Evolutionary conservation across 169 alveolate species (phyloP), one percentile per base, ranked within the genome.

Genomic region (Miamiensis avidus): DNA sequence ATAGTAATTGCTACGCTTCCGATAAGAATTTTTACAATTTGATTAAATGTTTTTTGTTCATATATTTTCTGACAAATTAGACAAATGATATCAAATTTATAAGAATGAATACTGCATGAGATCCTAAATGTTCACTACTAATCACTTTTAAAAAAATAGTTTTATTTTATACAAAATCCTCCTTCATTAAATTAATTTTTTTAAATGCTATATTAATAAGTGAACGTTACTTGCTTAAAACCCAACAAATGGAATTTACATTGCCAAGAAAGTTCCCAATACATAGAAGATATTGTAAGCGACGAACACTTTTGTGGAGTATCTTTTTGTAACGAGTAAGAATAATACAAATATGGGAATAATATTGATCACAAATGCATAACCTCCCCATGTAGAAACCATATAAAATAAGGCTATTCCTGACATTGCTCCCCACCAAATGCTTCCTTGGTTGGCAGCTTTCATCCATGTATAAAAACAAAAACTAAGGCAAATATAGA

Each of bases 341-440:
- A 98, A 98, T 34, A 98, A 82, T 84, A 98, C 98, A 88, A 95
- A 98, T 78, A 97, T 93, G 34, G 99, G 99, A 81, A 98, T 95
- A 1, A 98, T 95, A 93, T 99, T 99, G 73, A 97, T 96, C 33
- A 99, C 96, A 91, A 98, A 98, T 32, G 99, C 99, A 93, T 99
- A 99, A 28, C 99, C 99, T 31, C 99, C 99, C 99, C 99, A 99
- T 20, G 99, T 97, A 64, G 99, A 96, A 29, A 98, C 99, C 99
- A 98, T 97, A 86, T 94, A 95, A 92, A 96, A 97, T 84, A 96
- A 96, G 82, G 96, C 92, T 29, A 95, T 83, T 25, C 97, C 93
- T 31, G 98, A 82, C 20, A 31, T 33, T 1, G 79, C 86, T 26
- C 94, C 76, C 96, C 97, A 95, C 27, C 96, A 75, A 74, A 98